These are phyloP conservation scores for Penicillium salamii DNA, from an alignment of 495 filamentous ascomycete species.

Conservation along the genomic window DNA sequence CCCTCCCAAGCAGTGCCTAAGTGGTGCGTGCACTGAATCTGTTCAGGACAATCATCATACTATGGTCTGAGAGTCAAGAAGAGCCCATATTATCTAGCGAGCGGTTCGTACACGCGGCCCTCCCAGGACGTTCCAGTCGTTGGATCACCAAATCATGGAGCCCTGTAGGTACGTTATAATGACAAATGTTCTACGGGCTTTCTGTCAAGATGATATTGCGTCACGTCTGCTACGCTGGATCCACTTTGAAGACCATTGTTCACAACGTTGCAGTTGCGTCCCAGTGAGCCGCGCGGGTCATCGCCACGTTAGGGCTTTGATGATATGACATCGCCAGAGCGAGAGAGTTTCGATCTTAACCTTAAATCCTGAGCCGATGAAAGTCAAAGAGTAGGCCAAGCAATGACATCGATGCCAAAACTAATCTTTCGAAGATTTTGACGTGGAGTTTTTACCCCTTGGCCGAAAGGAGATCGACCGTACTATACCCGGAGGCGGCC, in stretches of 20 bases:
- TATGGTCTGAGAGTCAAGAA: background rate
- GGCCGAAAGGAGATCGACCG: background rate
- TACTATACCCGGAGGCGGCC: background rate
- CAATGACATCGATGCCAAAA: background rate
- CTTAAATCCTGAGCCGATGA: background rate
- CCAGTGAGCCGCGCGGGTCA: background rate
- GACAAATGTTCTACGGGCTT: background rate
- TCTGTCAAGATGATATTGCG: slow-evolving; percentile 1
- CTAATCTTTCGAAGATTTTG: too few species aligned
- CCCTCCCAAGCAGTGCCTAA: too few species aligned
- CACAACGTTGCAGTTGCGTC: slow-evolving; percentile 30
- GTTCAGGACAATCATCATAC: too few species aligned
- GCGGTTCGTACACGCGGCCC: background rate
- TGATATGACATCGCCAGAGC: slow-evolving; percentile 6
- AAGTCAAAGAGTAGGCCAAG: background rate
- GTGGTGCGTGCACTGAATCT: background rate
- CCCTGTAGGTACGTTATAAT: too few species aligned
- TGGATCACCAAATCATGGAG: background rate
- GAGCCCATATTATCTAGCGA: slow-evolving; percentile 1
- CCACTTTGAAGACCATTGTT: slow-evolving; percentile 25
- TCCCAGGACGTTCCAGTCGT: background rate
- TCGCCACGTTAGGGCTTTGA: background rate
- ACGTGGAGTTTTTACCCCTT: background rate
- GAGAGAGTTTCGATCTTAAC: background rate
- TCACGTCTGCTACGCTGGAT: slow-evolving; percentile 20